These are phyloP conservation scores for Aspergillus indologenus DNA, from an alignment of 495 filamentous ascomycete species.

Conservation along the genomic window DNA sequence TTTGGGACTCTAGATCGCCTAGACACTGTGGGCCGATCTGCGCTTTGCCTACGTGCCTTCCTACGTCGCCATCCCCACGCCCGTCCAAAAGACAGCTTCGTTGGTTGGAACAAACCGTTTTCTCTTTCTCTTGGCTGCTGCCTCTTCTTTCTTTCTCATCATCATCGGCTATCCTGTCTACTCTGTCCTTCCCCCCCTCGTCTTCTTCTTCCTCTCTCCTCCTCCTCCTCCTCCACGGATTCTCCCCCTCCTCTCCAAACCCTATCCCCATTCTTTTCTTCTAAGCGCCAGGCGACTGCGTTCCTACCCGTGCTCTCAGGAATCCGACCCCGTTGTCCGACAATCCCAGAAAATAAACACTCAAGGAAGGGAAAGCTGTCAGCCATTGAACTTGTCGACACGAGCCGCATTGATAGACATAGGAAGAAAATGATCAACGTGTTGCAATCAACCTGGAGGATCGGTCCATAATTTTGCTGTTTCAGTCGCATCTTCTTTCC, in stretches of 20 bases:
- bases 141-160: not conserved
- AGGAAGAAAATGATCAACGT: conserved; percentile 5
- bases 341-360: not conserved
- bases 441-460: conserved; percentile 8
- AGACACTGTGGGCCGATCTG: conserved; percentile 18
- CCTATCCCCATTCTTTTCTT: not conserved
- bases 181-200: conserved; percentile 4
- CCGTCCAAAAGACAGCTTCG: not conserved
- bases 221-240: conserved; percentile 5
- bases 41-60: conserved; percentile 8
- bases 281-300: not conserved
- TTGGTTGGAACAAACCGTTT: not conserved
- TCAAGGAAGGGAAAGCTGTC: not conserved
- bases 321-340: not conserved
- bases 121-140: not conserved
- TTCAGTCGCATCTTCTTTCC: not conserved
- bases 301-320: conserved; percentile 6
- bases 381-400: not conserved
- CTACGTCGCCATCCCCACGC: conserved; percentile 10
- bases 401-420: not conserved
- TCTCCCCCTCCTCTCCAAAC: not conserved
- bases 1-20: conserved; percentile 12
- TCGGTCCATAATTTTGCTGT: conserved; percentile 12
- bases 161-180: conserved; percentile 10
- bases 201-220: conserved; percentile 11